Base-by-base conservation (phyloP, 2,329 filamentous ascomycete genomes). In the Fusarium sp. region DNA sequence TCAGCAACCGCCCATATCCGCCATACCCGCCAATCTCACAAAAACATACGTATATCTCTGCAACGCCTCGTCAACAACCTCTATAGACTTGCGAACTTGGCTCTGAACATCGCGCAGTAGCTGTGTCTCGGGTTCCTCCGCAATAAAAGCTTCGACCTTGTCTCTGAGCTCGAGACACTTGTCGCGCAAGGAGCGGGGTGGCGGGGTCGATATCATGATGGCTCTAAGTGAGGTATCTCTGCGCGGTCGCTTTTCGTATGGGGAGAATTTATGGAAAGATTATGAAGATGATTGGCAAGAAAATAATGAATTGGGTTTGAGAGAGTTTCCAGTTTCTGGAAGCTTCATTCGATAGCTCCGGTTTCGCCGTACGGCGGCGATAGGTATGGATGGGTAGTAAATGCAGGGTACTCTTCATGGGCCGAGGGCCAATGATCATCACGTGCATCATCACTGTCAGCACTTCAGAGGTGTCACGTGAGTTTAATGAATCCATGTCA, bases 31-130 rank as follows among this genome's bases (percentile, higher is more conserved):
- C 37, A 44, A 41, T 20, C 10, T 41, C 25, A 11, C 18, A 24
- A 18, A 16, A 24, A 58, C 58, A 20, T 82, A 96, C 90, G 87
- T 87, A 80, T 97, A 98, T 77, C 86, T 86, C 68, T 88, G 81
- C 76, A 98, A 83, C 16, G 94, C 93, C 74, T 93, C 87, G 65
- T 89, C 87, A 61, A 98, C 89, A 24, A 97, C 90, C 24, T 81
- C 85, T 75, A 97, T 85, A 25, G 94, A 91, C 56, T 88, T 83
- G 65, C 89, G 87, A 47, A 92, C 92, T 83, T 96, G 94, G 61
- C 83, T 81, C 81, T 98, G 94, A 29, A 94, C 88, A 58, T 84
- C 84, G 72, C 82, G 83, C 61, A 94, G 81, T 46, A 87, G 79
- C 57, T 87, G 82, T 22, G 87, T 85, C 5, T 85, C 82, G 63